Base-by-base conservation (phyloP, 2,329 filamentous ascomycete species). In the Ceratocystis diversiconidia region DNA sequence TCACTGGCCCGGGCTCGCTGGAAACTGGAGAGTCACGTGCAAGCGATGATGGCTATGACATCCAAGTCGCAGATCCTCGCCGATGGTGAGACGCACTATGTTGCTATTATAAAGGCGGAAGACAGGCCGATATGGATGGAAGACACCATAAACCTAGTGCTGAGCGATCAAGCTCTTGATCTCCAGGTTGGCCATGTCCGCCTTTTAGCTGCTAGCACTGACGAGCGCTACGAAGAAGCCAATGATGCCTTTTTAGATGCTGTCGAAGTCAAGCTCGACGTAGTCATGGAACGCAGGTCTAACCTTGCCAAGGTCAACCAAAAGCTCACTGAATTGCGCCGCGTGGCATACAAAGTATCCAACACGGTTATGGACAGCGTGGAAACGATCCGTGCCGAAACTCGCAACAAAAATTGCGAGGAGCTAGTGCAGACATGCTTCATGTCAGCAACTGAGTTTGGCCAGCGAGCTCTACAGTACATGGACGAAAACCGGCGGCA, bases 341-440 rank as follows among this genome's bases (percentile, higher is more conserved):
- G 92, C 73, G 95, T 95, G 1, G 90, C 92, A 2, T 97, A 95
- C 79, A 96, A 95, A 75, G 81, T 99, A 55, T 96, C 91, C 63
- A 97, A 96, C 76, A 90, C 91, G 5, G 97, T 99, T 75, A 96
- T 99, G 90, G 92, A 97, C 75, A 96, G 91, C 73, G 94, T 99
- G 57, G 90, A 95, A 73, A 90, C 90, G 69, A 94, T 99, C 69
- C 84, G 91, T 69, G 86, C 85, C 70, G 92, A 99, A 75, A 91
- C 91, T 0, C 81, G 83, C 66, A 89, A 87, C 7, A 83, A 92
- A 69, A 88, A 94, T 69, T 96, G 92, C 73, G 91, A 96, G 71
- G 94, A 99, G 72, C 83, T 99, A 36, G 94, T 99, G 69, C 94
- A 99, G 75, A 95, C 91, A 4, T 99, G 92, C 76, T 99, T 97